Evolutionary conservation across 306 rosid genomes (phyloP).

Genomic region (Hylodesmum podocarpum): DNA sequence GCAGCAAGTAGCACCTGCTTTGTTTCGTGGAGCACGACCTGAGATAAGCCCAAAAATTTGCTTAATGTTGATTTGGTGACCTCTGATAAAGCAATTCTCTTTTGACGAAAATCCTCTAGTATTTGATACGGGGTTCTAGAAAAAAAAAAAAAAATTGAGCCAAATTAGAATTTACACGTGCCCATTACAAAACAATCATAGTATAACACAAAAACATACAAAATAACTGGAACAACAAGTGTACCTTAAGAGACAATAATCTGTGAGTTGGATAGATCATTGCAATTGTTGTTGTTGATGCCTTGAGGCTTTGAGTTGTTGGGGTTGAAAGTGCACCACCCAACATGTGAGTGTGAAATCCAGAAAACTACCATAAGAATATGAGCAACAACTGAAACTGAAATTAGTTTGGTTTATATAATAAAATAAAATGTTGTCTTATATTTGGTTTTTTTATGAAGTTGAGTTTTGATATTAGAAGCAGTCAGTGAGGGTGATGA

Average conservation of each 20-base stretch:
- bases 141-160: background rate
- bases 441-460: constrained; percentile 2
- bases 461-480: constrained; percentile 14
- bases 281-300: constrained; percentile 31
- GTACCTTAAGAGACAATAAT: constrained; percentile 51
- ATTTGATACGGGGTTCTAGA: constrained; percentile 45
- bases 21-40: constrained; percentile 43
- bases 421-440: background rate
- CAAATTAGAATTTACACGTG: background rate
- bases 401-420: background rate
- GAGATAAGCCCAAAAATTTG: constrained; percentile 40
- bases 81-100: constrained; percentile 54
- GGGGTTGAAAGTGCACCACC: constrained; percentile 52
- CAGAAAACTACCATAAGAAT: constrained; percentile 30
- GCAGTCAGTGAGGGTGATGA: background rate
- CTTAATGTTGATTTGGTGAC: constrained; percentile 48
- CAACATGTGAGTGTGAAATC: constrained; percentile 53
- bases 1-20: constrained; percentile 45
- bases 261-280: constrained; percentile 33
- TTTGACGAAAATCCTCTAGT: constrained; percentile 60
- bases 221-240: background rate
- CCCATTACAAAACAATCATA: constrained; percentile 3
- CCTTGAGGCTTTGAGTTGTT: constrained; percentile 38
- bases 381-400: constrained; percentile 6
- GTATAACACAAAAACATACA: background rate